phyloP scores from a whole-genome alignment of 2,329 filamentous ascomycete species.

The Fusarium penzigii region DNA sequence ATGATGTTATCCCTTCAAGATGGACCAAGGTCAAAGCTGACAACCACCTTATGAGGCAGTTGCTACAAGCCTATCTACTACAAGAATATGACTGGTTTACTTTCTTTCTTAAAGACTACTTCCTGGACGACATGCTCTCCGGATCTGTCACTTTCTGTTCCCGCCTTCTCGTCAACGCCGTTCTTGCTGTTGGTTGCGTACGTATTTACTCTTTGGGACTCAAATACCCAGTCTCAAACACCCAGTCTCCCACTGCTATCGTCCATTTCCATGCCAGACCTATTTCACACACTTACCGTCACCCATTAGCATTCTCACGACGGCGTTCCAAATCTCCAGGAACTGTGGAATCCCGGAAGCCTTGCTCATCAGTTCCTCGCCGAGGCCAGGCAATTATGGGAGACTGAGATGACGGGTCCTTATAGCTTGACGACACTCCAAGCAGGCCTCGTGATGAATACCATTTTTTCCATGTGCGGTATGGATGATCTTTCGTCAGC shows the following conservation, averaged over 20 bases:
- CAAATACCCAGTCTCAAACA: neutral
- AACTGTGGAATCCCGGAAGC: neutral
- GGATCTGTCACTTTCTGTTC: conserved; percentile 9
- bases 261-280: too few species aligned
- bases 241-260: too few species aligned
- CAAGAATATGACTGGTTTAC: conserved; percentile 14
- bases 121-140: conserved; percentile 15
- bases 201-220: neutral
- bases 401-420: neutral
- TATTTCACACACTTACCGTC: too few species aligned
- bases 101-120: conserved; percentile 18
- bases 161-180: conserved; percentile 11
- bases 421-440: neutral
- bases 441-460: neutral
- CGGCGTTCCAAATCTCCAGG: neutral
- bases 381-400: neutral
- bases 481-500: neutral
- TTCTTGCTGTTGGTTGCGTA: conserved; percentile 8
- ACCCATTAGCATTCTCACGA: neutral
- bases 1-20: conserved; percentile 12
- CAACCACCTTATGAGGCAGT: conserved; percentile 13
- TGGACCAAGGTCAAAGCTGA: conserved; percentile 16
- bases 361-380: neutral
- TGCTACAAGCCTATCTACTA: conserved; percentile 13
- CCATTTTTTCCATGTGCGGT: neutral